These are phyloP conservation scores for Pisolithus orientalis DNA, from an alignment of 768 basidiomycete genomes.

Conservation along the genomic window DNA sequence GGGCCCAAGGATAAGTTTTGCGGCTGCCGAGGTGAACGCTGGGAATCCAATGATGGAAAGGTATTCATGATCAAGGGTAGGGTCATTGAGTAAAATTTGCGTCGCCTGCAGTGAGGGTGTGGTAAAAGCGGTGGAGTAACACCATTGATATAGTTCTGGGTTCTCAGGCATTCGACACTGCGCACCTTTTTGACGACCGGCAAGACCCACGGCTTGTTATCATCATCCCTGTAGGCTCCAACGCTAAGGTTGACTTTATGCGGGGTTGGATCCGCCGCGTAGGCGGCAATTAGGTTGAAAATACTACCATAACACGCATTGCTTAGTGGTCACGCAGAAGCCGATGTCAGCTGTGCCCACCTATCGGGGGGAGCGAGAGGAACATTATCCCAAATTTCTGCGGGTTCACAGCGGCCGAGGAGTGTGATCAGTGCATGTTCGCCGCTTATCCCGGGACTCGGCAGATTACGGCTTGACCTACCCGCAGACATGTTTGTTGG, in stretches of 20 bases:
- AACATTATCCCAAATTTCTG: conserved; percentile 71
- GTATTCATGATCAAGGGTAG: conserved; percentile 83
- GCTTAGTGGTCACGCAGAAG: conserved; percentile 2
- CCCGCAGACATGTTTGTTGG: conserved; percentile 45
- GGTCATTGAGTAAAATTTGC: conserved; percentile 58
- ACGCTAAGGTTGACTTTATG: conserved; percentile 90
- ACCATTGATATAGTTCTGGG: background rate
- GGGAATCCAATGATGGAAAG: conserved; percentile 85
- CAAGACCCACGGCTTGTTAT: conserved; percentile 86
- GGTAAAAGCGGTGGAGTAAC: background rate
- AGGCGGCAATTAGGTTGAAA: conserved; percentile 86
- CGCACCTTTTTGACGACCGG: conserved; percentile 84
- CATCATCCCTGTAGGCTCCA: conserved; percentile 86
- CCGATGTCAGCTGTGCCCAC: conserved; percentile 30
- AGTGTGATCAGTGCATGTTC: background rate
- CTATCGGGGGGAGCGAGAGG: conserved; percentile 84
- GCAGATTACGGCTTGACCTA: conserved; percentile 27
- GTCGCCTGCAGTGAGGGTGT: conserved; percentile 51
- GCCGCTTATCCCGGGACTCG: background rate
- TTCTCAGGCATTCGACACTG: background rate
- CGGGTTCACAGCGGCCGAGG: background rate
- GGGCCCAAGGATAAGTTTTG: conserved; percentile 73
- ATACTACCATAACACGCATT: conserved; percentile 46
- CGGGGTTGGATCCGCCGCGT: conserved; percentile 70
- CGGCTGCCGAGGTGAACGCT: conserved; percentile 77